Evolutionary conservation across 192 early-diverging fungal genomes (phyloP).

Genomic region (Allomyces arbusculus): DNA sequence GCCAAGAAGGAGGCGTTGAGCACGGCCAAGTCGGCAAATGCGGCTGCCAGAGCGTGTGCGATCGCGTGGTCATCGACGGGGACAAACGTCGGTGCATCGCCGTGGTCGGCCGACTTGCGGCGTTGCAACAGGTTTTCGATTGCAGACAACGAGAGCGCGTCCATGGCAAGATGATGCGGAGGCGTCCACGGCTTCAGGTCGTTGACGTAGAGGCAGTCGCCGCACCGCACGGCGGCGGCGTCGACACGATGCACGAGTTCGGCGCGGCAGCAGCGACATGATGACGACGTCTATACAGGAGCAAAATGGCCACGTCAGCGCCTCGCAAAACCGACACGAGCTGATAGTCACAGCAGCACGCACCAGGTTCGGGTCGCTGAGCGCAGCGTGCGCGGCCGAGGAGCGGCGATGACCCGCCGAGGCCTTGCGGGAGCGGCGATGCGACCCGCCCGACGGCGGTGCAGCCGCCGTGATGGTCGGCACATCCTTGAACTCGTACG

Average conservation of each 20-base stretch:
- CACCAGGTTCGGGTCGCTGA: too few species aligned
- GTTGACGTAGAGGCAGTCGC: background rate
- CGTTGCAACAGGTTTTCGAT: background rate
- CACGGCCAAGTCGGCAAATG: background rate
- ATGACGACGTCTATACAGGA: too few species aligned
- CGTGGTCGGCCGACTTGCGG: background rate
- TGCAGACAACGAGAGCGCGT: background rate
- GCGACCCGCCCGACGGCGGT: too few species aligned
- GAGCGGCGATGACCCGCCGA: too few species aligned
- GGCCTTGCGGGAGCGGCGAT: too few species aligned
- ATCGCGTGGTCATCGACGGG: background rate
- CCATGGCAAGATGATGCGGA: background rate
- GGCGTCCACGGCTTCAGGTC: background rate
- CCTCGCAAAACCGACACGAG: too few species aligned
- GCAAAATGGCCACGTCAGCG: too few species aligned
- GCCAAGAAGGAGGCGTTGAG: background rate
- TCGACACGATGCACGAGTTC: background rate
- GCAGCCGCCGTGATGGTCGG: too few species aligned
- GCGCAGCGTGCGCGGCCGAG: too few species aligned
- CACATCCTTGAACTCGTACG: too few species aligned
- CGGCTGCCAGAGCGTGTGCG: background rate
- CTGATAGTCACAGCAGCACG: too few species aligned
- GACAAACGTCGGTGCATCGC: too few species aligned
- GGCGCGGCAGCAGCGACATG: background rate
- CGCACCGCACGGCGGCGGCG: background rate